Conservation (phyloP, 148 eudicot genomes). For the Gaultheria prostrata region DNA sequence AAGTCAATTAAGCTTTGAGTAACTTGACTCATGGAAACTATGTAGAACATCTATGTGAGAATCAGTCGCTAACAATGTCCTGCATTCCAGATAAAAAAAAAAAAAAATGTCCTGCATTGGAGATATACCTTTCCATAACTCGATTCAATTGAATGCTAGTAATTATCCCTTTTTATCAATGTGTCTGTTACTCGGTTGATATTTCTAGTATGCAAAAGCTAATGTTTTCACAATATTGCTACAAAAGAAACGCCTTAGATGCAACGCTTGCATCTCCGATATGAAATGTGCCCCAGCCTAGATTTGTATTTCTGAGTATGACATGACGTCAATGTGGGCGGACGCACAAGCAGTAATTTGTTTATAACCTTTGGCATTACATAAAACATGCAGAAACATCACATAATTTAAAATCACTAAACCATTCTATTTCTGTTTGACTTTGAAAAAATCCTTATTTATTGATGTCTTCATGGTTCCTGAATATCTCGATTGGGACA, state of each 20-base stretch:
- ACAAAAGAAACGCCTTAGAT: not conserved
- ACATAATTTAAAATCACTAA: not conserved
- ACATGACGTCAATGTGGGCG: not conserved
- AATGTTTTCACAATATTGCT: not conserved
- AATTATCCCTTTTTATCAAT: not conserved
- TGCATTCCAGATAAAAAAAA: no score
- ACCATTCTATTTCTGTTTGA: conserved; percentile 7
- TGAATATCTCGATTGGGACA: not conserved
- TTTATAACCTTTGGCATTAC: no score
- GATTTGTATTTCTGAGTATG: not conserved
- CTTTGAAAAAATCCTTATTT: not conserved
- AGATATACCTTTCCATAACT: not conserved
- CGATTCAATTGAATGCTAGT: not conserved
- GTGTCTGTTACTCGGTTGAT: not conserved
- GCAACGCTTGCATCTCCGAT: not conserved
- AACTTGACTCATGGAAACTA: no score
- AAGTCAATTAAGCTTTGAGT: not conserved
- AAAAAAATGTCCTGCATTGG: not conserved
- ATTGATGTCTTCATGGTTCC: not conserved
- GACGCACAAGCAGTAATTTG: not conserved
- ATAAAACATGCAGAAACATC: not conserved
- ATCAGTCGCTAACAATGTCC: not conserved
- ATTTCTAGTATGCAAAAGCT: not conserved
- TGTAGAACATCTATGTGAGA: not conserved
- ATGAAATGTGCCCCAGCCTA: not conserved